Base-by-base conservation (phyloP, 768 basidiomycete genomes). In the Lentinula aciculospora region DNA sequence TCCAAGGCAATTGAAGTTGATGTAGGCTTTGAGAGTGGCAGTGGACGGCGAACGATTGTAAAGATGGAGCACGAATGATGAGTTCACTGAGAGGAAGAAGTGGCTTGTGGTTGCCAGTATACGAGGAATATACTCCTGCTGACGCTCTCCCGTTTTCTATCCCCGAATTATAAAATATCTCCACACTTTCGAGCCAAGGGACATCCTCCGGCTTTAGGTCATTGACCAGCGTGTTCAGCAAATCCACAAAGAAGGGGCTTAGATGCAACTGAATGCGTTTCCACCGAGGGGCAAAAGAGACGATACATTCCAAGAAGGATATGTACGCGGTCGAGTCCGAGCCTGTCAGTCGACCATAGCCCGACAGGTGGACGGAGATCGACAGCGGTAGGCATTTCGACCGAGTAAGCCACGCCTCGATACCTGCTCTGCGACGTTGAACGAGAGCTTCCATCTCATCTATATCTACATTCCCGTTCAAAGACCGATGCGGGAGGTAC, bases 11-110 rank as follows among this genome's bases (percentile, higher is more conserved):
- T 40, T 56, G 54, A 12, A 56, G 54, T 15, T 44, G 39, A 32
- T 56, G 40, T 5, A 56, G n/a, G 27, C 17, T 28, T 29, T 46
- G 39, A 31, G 39, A 31, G 9, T 56, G 44, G 12, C 31, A 28
- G 21, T 56, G 54, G 25, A 56, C 44, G 3, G 54, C 44, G 29
- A 56, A 56, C 13, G 54, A 56, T 29, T 56, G 54, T 31, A 56
- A 34, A 7, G 54, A 56, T 25, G 40, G 39, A 4, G 54, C 54
- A 34, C 21, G 39, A 23, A 23, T 15, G 15, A 56, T 56, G 28
- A 56, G 40, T 17, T 45, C 54, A 17, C 21, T 27, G 13, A 56
- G 31, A 3, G 54, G 54, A 15, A 56, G 27, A 0, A 40, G 19
- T 15, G 54, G 54, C 19, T 56, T 42, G 15, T 28, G 17, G n/a